Base-by-base conservation (phyloP, 495 filamentous ascomycete genomes). In the Baudoinia panamericana region DNA sequence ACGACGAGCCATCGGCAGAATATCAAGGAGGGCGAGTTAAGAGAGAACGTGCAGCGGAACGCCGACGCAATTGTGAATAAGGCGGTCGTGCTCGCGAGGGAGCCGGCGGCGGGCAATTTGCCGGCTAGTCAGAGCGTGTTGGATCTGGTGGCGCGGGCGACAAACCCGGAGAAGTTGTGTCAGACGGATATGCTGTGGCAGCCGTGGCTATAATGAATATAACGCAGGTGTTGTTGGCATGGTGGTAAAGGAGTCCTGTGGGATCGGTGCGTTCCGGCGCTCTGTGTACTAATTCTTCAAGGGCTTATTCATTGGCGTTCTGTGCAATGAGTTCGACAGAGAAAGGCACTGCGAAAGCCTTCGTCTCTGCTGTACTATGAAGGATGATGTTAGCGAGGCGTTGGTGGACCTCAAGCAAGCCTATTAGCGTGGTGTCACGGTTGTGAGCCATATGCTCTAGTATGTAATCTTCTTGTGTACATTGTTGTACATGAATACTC, bases 101-200 rank as follows among this genome's bases (percentile, higher is more conserved):
- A 66, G 24, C 74, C 77, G 9, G 41, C 30, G 16, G 50, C 41
- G 5, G 44, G 31, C 26, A 77, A 79, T 46, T 63, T 96, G 51
- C 92, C 92, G 23, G 90, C 86, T 28, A 93, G 90, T 56, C 92
- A 99, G 67, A 96, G 84, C 19, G 82, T 93, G 23, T 84, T 96
- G 49, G 92, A 99, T 64, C 58, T 86, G 51, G 79, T 99, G 41
- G 76, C 77, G 11, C 74, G 72, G 62, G 82, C 85, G 9, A 82
- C 86, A 16, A 87, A 93, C 59, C 88, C 88, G 15, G 72, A 78
- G 66, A 78, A 84, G 57, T 58, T 99, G 58, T 75, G 80, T 17
- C 67, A 76, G 53, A 80, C 77, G 43, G 92, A 99, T 68, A 75
- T 87, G 48, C 69, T 96, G 50, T 99, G 90, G 85, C 96, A 96